Evolutionary conservation across 768 basidiomycete species (phyloP), one percentile per base, ranked within the genome.

Genomic region (Termitomyces heimii): DNA sequence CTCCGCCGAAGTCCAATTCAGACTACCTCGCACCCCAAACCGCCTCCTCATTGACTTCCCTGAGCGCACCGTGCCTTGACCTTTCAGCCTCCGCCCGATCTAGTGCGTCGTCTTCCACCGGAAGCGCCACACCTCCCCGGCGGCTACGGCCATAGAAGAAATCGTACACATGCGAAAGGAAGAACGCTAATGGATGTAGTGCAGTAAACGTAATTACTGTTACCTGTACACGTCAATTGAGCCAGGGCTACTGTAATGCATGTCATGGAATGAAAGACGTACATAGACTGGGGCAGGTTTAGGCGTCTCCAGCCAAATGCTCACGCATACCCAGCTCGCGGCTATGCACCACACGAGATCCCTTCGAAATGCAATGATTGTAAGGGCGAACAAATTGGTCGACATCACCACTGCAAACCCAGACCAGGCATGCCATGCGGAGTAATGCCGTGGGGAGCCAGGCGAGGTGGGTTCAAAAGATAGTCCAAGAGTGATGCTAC

Each of bases 321-420:
- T 82, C 22, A 85, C 74, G 58, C 83, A 83, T 22, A 88, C 77
- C 89, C 89, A 92, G 0, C 82, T 84, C 0, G 88, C 84, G 0
- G 86, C 86, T 14, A 85, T 75, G 35, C 84, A 83, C 87, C 88
- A 91, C 0, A 91, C 85, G 49, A 92, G 70, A 63, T 92, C 91
- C 3, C 80, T 73, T 1, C 84, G 74, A 1, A 80, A n/a, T 3
- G 78, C 63, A 37, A 90, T 68, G 31, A 88, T 78, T 35, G 84
- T 34, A 0, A 89, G 63, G 3, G 81, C 81, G 58, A 82, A 55
- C 43, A 82, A 37, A 66, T 95, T 92, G 4, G 85, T 82, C 8
- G 76, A 76, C 9, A 86, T 72, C 28, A 93, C 73, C 22, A 86
- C 82, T 2, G 79, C 83, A 45, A 94, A 85, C 0, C 88, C 93